phyloP scores from a whole-genome alignment of 2,329 filamentous ascomycete species.

The Curvularia eragrostidis region DNA sequence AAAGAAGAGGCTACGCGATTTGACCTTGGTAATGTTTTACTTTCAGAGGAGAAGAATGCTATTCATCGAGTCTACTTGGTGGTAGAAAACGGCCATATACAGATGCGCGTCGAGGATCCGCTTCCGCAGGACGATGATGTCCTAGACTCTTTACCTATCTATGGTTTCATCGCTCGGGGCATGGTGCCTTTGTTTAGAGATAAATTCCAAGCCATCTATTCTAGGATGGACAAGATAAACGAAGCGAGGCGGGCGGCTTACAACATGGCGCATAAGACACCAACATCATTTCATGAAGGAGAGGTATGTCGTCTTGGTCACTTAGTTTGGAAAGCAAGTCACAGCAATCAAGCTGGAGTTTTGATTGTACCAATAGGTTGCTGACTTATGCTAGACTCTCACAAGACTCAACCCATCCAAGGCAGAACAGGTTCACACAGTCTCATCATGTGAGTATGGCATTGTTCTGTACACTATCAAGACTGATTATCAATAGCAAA shows the following conservation, averaged over 20 bases:
- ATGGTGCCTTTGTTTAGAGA: constrained; percentile 33
- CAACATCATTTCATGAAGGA: constrained; percentile 25
- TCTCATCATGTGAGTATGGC: constrained; percentile 11
- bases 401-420: constrained; percentile 19
- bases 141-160: constrained; percentile 29
- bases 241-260: constrained; percentile 31
- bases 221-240: constrained; percentile 33
- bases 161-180: constrained; percentile 30
- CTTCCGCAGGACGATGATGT: constrained; percentile 28
- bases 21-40: constrained; percentile 42
- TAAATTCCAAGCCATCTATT: constrained; percentile 35
- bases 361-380: background rate
- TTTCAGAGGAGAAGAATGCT: constrained; percentile 23
- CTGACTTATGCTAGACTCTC: constrained; percentile 26
- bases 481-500: constrained; percentile 7
- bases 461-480: background rate
- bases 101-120: constrained; percentile 28
- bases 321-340: background rate
- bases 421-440: constrained; percentile 4
- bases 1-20: constrained; percentile 30
- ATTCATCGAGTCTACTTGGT: constrained; percentile 23
- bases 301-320: constrained; percentile 27
- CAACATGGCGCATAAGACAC: constrained; percentile 21
- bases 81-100: constrained; percentile 27
- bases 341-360: background rate